phyloP scores from a whole-genome alignment of 164 flowering plant species.

The Sedum album region DNA sequence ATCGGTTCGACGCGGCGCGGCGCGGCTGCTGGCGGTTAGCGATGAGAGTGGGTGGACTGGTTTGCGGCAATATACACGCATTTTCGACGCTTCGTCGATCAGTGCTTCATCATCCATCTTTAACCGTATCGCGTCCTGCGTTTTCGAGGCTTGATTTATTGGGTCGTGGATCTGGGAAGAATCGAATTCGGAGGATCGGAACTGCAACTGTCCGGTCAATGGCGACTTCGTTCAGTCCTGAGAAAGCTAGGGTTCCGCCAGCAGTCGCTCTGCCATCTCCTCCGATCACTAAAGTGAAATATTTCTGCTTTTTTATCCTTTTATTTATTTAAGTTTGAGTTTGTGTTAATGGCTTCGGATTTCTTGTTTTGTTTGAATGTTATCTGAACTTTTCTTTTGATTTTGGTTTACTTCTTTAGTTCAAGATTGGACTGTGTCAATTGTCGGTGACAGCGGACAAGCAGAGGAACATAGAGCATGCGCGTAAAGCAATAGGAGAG shows the following conservation, averaged over 20 bases:
- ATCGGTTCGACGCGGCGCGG: background rate
- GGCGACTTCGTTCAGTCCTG: constrained; percentile 29
- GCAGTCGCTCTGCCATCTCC: constrained; percentile 41
- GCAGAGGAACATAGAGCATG: constrained; percentile 79
- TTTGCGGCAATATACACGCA: background rate
- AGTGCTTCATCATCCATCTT: no score
- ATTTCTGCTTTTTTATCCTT: background rate
- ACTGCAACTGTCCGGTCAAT: background rate
- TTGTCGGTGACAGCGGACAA: constrained; percentile 77
- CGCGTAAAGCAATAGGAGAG: constrained; percentile 69
- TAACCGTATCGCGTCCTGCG: background rate
- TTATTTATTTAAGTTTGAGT: background rate
- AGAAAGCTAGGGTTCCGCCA: constrained; percentile 52
- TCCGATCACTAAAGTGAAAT: constrained; percentile 43
- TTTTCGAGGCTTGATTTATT: no score
- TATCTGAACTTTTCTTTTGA: no score
- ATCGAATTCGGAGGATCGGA: background rate
- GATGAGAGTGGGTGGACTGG: background rate
- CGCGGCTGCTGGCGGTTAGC: background rate
- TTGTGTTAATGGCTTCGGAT: background rate
- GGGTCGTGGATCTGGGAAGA: background rate
- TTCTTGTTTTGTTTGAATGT: no score
- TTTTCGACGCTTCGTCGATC: background rate
- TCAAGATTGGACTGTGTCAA: constrained; percentile 86
- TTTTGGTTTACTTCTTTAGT: constrained; percentile 29